Conservation (phyloP, 176 grass and related monocot species). For the Microstegium vimineum region DNA sequence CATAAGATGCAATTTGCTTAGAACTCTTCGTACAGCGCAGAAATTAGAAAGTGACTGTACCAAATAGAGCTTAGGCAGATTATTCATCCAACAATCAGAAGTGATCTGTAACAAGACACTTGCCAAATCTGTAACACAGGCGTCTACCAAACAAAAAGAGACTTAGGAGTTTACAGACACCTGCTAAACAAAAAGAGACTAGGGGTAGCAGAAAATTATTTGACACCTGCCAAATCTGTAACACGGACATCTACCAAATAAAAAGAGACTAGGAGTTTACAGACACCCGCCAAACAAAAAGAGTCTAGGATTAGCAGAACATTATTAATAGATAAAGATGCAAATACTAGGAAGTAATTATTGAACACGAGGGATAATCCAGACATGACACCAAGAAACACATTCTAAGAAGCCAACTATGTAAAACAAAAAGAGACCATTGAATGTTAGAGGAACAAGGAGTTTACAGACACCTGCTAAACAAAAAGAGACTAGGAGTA, state of each 20-base stretch:
- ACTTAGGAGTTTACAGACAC: neutral
- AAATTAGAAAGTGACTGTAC: neutral
- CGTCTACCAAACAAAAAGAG: neutral
- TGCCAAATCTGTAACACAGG: neutral
- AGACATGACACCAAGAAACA: neutral
- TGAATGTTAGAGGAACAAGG: neutral
- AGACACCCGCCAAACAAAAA: too few relatives aligned
- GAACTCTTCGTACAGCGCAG: neutral
- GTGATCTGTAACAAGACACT: neutral
- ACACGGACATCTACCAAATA: neutral
- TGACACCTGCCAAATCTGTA: neutral
- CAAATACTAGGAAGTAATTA: neutral
- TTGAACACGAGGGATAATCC: neutral
- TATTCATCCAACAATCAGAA: neutral
- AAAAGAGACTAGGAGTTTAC: neutral
- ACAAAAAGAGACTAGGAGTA: neutral
- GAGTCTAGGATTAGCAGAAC: too few relatives aligned
- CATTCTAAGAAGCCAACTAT: neutral
- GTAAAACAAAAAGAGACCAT: neutral
- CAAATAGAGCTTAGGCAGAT: neutral
- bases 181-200: too few relatives aligned
- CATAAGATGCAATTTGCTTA: neutral
- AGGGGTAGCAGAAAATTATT: neutral
- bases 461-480: neutral
- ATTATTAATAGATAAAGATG: neutral